Conservation (phyloP, 352 stramenopile species). For the Globisporangium middletonii region DNA sequence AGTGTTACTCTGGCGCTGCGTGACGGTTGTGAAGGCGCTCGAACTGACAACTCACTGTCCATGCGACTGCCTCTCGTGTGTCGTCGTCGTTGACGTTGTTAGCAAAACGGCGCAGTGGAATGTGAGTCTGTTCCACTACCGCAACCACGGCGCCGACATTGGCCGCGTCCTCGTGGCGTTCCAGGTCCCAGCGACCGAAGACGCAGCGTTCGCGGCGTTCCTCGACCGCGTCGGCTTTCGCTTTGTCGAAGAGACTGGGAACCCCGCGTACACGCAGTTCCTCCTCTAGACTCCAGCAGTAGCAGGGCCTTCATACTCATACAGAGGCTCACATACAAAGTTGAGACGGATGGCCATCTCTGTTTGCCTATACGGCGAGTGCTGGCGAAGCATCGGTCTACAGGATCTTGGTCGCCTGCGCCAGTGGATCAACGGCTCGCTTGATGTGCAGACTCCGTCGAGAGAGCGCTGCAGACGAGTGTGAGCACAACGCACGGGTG, state of each 20-base stretch:
- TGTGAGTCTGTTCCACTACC: conserved; percentile 98
- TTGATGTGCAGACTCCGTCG: conserved; percentile 8
- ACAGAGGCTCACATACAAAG: background rate
- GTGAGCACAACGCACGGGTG: background rate
- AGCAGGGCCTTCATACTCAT: background rate
- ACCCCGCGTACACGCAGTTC: conserved; percentile 77
- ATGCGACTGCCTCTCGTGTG: background rate
- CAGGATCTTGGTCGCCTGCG: conserved; percentile 11
- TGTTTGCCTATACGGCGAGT: background rate
- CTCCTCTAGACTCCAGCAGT: conserved; percentile 40
- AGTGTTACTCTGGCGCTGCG: background rate
- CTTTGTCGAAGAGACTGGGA: conserved; percentile 81
- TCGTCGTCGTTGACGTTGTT: background rate
- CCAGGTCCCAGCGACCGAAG: conserved; percentile 78
- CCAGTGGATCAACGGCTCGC: background rate
- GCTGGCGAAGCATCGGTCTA: background rate
- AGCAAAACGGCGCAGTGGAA: conserved; percentile 84
- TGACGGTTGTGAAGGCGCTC: too few relatives aligned
- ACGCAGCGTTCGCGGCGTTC: conserved; percentile 55
- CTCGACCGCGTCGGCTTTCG: conserved; percentile 66
- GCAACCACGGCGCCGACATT: conserved; percentile 98
- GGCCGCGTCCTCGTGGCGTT: conserved; percentile 96
- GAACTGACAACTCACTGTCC: background rate
- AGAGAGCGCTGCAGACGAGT: conserved; percentile 2
- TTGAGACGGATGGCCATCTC: background rate